Conservation (phyloP, 305 asterid species). For the Plantago coronopus region DNA sequence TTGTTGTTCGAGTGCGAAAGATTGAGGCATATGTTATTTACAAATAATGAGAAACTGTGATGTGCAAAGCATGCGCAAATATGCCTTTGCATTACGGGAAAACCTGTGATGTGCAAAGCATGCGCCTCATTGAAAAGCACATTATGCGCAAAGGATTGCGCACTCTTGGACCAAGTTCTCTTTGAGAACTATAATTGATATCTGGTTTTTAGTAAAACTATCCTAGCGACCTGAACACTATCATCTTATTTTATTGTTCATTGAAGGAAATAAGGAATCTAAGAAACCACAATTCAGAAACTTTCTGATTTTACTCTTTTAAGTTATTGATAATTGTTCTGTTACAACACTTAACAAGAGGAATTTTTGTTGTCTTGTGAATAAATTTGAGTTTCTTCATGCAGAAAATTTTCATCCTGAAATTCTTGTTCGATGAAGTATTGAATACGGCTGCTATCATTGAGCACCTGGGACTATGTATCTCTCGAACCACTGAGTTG, state of each 20-base stretch:
- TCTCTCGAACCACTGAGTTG: conserved; percentile 59
- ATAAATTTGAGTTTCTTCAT: conserved; percentile 28
- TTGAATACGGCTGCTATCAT: conserved; percentile 61
- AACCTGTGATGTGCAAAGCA: conserved; percentile 1
- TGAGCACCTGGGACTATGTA: conserved; percentile 71
- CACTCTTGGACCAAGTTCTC: too few species aligned
- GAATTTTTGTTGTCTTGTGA: conserved; percentile 10
- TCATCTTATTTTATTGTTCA: neutral
- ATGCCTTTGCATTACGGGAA: neutral
- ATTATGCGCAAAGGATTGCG: too few species aligned
- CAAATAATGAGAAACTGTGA: neutral
- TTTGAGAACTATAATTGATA: too few species aligned
- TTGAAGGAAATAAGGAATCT: neutral
- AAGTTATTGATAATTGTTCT: neutral
- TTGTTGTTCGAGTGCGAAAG: too few species aligned
- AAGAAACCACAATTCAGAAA: neutral
- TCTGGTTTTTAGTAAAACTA: neutral
- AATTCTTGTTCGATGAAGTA: conserved; percentile 83
- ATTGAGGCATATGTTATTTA: too few species aligned
- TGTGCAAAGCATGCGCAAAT: too few species aligned
- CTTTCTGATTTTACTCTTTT: neutral
- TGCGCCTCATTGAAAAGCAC: neutral
- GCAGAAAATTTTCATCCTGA: conserved; percentile 83
- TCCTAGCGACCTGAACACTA: too few species aligned
- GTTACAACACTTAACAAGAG: neutral